Percentiles rank a stretch among this genome's conserved stretches.
Evolutionary conservation across 176 grass and related monocot genomes (phyloP).

Genomic region (Otatea glauca): DNA sequence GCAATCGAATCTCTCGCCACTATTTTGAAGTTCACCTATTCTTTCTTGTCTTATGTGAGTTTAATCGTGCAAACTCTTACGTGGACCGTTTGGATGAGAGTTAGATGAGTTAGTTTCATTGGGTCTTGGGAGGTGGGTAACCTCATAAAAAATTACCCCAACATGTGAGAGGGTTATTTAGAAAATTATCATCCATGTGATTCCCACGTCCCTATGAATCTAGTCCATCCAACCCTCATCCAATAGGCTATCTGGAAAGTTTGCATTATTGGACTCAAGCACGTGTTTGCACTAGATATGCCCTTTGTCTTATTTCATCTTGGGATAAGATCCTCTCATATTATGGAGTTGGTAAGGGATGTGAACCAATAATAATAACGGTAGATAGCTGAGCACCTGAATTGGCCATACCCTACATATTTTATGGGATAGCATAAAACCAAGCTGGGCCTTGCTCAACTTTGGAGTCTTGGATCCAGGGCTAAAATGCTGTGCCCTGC

Average conservation of each 20-base stretch:
- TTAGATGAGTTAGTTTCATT: not conserved
- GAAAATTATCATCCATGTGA: slow-evolving; percentile 21
- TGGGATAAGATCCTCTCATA: slow-evolving; percentile 5
- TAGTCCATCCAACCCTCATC: slow-evolving; percentile 16
- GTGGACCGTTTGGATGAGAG: not conserved
- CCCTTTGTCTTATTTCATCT: not conserved
- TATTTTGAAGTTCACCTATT: slow-evolving; percentile 26
- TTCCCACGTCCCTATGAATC: slow-evolving; percentile 13
- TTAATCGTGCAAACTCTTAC: not conserved
- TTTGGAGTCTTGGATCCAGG: slow-evolving; percentile 2
- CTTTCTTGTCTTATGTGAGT: not conserved
- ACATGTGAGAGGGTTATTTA: slow-evolving; percentile 4
- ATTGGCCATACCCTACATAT: slow-evolving; percentile 8
- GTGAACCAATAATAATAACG: slow-evolving; percentile 1
- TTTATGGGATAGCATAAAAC: slow-evolving; percentile 1
- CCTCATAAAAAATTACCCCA: slow-evolving; percentile 12
- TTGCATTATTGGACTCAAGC: slow-evolving; percentile 6
- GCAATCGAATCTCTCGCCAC: slow-evolving; percentile 34
- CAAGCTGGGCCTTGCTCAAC: not conserved
- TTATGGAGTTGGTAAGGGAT: not conserved
- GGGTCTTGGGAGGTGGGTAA: not conserved
- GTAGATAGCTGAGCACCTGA: not conserved
- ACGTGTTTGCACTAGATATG: not conserved
- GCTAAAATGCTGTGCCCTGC: not conserved
- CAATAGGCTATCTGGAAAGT: not conserved